Conservation (phyloP, 2,329 filamentous ascomycete species). For the Pseudogymnoascus sp. region DNA sequence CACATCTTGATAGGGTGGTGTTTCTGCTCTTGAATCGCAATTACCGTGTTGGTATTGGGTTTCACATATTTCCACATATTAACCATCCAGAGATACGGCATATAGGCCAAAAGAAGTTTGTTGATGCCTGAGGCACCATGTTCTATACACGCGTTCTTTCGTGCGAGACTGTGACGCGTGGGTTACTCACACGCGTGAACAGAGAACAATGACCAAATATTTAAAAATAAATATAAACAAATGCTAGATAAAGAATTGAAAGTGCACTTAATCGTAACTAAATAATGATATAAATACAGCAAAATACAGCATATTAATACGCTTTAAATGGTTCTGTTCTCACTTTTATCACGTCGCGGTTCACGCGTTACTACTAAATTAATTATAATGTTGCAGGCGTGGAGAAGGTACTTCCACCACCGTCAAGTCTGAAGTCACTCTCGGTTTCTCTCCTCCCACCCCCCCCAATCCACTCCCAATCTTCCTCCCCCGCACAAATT, state of each 20-base stretch:
- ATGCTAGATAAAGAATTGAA: not conserved
- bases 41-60: conserved; percentile 4
- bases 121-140: not conserved
- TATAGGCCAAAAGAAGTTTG: not conserved
- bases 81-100: not conserved
- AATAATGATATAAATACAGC: not conserved
- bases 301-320: not conserved
- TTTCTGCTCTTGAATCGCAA: conserved; percentile 2
- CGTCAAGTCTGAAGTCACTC: not conserved
- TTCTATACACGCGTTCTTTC: not conserved
- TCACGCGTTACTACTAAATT: conserved; percentile 1
- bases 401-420: not conserved
- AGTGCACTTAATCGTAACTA: not conserved
- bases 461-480: not conserved
- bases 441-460: not conserved
- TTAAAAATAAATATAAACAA: not conserved
- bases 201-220: not conserved
- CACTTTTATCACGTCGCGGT: conserved; percentile 2
- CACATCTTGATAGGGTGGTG: not conserved
- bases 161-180: not conserved
- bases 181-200: not conserved
- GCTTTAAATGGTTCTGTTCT: not conserved
- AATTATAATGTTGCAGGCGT: not conserved
- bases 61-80: conserved; percentile 2
- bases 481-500: not conserved